Evolutionary conservation across 2,329 filamentous ascomycete genomes (phyloP).

Genomic region (Xylaria sp.): DNA sequence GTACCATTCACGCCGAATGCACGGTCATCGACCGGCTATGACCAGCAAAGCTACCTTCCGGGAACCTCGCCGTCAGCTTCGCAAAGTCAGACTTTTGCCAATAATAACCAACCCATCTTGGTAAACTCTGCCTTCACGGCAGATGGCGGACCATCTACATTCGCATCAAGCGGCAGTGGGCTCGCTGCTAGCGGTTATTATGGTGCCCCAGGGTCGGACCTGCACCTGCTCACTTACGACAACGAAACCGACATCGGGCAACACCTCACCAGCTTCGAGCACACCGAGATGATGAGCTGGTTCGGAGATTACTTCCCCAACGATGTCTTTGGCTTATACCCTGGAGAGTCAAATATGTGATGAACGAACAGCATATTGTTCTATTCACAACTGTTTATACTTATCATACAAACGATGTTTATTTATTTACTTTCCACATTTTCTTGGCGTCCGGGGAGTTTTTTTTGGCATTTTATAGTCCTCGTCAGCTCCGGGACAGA

Average conservation of each 20-base stretch:
- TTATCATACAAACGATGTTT: conserved; percentile 22
- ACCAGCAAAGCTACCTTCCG: conserved; percentile 53
- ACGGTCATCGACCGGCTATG: conserved; percentile 57
- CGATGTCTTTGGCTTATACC: conserved; percentile 48
- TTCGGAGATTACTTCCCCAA: conserved; percentile 51
- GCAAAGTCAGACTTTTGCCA: conserved; percentile 49
- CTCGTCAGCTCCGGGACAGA: conserved; percentile 3
- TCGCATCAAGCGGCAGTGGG: conserved; percentile 49
- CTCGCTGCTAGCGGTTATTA: conserved; percentile 49
- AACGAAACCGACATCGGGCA: conserved; percentile 52
- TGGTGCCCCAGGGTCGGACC: conserved; percentile 42
- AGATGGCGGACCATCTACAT: conserved; percentile 46
- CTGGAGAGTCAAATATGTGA: conserved; percentile 44
- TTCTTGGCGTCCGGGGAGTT: not conserved
- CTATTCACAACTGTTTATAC: not conserved
- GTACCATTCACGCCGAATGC: conserved; percentile 56
- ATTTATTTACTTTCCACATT: conserved; percentile 1
- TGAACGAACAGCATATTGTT: conserved; percentile 8
- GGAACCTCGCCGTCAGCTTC: conserved; percentile 57
- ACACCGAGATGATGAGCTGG: conserved; percentile 52
- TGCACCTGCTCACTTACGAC: conserved; percentile 50
- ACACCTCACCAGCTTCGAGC: conserved; percentile 50
- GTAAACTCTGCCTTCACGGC: conserved; percentile 29
- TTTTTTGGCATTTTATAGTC: conserved; percentile 10
- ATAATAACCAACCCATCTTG: conserved; percentile 18